A percentile compares a stretch with the other conserved stretches of the same genome.
Conservation (phyloP, 495 filamentous ascomycete species). For the Aspergillus asperescens region DNA sequence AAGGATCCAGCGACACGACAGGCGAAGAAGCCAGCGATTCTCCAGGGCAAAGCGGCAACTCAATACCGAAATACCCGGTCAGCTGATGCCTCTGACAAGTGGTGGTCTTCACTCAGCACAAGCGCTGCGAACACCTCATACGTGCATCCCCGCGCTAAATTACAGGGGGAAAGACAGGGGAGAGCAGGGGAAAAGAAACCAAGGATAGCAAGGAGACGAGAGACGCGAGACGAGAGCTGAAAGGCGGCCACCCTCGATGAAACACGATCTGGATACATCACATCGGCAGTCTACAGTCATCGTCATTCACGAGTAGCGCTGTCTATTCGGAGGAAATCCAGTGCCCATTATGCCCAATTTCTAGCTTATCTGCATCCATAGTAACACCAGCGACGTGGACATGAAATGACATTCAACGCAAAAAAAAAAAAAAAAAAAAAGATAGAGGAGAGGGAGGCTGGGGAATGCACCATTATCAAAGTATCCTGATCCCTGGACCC, state of each 20-base stretch:
- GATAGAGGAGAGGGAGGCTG: neutral
- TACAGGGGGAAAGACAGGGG: neutral
- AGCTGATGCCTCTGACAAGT: neutral
- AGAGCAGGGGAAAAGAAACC: neutral
- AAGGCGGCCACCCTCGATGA: too few species aligned
- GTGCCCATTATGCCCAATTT: neutral
- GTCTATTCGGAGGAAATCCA: neutral
- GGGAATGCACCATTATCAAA: neutral
- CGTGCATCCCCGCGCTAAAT: neutral
- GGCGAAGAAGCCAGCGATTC: neutral
- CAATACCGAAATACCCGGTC: neutral
- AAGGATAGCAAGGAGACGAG: neutral
- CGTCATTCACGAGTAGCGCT: neutral
- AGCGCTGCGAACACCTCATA: neutral
- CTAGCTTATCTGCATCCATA: neutral
- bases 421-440: neutral
- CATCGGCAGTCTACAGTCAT: too few species aligned
- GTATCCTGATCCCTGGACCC: neutral
- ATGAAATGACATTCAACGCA: neutral
- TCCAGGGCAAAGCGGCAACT: neutral
- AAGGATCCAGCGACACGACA: conserved; percentile 2
- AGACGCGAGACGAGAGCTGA: too few species aligned
- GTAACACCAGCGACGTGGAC: neutral
- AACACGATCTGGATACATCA: too few species aligned
- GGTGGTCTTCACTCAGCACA: neutral